Percentiles rank a stretch among this genome's conserved stretches.
Conservation (phyloP, 768 basidiomycete species). For the Rubroboletus satanas region DNA sequence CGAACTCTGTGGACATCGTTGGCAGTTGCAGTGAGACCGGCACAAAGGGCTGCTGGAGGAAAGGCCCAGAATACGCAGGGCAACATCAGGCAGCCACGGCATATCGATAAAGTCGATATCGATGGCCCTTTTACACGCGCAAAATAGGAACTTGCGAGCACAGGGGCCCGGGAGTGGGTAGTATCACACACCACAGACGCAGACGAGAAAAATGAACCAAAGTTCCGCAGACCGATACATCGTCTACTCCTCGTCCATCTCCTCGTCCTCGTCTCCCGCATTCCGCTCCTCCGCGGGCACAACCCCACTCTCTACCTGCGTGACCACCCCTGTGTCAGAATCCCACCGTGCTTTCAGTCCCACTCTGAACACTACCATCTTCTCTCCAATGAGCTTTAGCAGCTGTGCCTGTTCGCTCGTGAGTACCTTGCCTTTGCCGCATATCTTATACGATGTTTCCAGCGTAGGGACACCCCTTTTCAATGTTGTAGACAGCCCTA, state of each 20-base stretch:
- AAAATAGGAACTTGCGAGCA: not conserved
- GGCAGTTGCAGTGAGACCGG: constrained; percentile 18
- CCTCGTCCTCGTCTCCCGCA: constrained; percentile 38
- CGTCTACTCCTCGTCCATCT: constrained; percentile 49
- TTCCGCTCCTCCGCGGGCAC: constrained; percentile 33
- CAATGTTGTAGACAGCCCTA: constrained; percentile 83
- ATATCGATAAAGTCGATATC: constrained; percentile 24
- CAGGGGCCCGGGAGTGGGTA: not conserved
- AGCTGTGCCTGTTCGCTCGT: constrained; percentile 88
- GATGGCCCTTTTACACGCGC: not conserved
- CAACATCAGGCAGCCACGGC: constrained; percentile 38
- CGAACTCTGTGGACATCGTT: constrained; percentile 41
- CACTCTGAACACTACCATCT: constrained; percentile 82
- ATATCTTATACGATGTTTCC: constrained; percentile 74
- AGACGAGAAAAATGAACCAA: not conserved
- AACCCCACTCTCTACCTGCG: constrained; percentile 48
- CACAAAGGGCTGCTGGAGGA: constrained; percentile 49
- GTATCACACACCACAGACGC: not conserved
- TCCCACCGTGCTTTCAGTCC: constrained; percentile 72
- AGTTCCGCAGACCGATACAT: not conserved
- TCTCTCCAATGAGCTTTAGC: constrained; percentile 85
- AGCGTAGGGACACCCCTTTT: constrained; percentile 86
- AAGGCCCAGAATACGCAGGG: constrained; percentile 51
- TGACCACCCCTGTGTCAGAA: constrained; percentile 59
- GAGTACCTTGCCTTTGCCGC: constrained; percentile 75